These are phyloP conservation scores for Cladosporium sp. DNA, from an alignment of 2,329 filamentous ascomycete species.

Conservation along the genomic window DNA sequence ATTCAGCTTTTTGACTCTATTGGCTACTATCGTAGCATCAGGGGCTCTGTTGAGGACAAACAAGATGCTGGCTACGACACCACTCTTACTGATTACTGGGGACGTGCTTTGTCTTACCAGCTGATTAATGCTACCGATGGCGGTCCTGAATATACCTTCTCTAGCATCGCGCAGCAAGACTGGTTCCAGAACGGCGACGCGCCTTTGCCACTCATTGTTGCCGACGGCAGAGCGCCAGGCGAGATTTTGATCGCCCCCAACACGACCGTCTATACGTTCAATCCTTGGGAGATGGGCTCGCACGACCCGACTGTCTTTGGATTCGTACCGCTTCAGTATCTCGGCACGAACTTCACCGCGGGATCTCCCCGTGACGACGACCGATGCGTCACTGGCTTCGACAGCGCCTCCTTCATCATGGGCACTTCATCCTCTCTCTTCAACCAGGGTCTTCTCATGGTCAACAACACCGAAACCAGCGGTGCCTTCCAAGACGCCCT, in stretches of 20 bases:
- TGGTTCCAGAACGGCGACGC: slow-evolving; percentile 60
- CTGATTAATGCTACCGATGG: slow-evolving; percentile 73
- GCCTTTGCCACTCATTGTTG: slow-evolving; percentile 70
- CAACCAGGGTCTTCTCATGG: slow-evolving; percentile 67
- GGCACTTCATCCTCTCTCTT: slow-evolving; percentile 83
- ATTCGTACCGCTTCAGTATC: slow-evolving; percentile 66
- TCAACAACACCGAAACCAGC: slow-evolving; percentile 48
- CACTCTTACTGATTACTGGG: slow-evolving; percentile 84
- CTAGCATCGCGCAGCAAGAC: slow-evolving; percentile 63
- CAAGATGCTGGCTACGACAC: slow-evolving; percentile 59
- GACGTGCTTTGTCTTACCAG: slow-evolving; percentile 80
- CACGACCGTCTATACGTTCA: slow-evolving; percentile 73
- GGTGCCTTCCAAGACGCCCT: slow-evolving; percentile 43
- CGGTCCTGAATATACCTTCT: slow-evolving; percentile 75
- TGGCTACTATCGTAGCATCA: slow-evolving; percentile 61
- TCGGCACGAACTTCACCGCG: slow-evolving; percentile 67
- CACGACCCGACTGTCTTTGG: slow-evolving; percentile 69
- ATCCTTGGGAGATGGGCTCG: slow-evolving; percentile 73
- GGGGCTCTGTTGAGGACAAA: slow-evolving; percentile 58
- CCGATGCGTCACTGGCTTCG: slow-evolving; percentile 71
- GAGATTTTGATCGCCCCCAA: slow-evolving; percentile 63
- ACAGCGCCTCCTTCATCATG: slow-evolving; percentile 79
- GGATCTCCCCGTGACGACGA: slow-evolving; percentile 55
- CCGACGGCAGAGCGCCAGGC: slow-evolving; percentile 62
- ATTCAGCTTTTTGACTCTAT: slow-evolving; percentile 53